Percentiles rank a stretch among this genome's conserved stretches.
Evolutionary conservation across 805 yeast species (phyloP).

Genomic region (Priceomyces carsonii): DNA sequence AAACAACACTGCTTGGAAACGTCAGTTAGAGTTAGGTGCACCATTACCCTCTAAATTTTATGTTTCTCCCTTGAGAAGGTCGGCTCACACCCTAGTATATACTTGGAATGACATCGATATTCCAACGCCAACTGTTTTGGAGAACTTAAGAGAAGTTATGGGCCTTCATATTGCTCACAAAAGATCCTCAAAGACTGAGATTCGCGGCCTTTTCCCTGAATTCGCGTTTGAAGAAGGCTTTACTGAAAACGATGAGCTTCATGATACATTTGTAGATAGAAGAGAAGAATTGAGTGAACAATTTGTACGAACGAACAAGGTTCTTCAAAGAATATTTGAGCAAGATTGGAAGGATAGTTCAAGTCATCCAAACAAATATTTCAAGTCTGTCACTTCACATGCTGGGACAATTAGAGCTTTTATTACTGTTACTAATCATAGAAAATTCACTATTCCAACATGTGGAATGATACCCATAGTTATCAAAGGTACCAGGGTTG

Average conservation of each 20-base stretch:
- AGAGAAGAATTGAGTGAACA: constrained; percentile 49
- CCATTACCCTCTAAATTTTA: constrained; percentile 54
- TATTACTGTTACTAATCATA: constrained; percentile 51
- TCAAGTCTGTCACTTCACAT: constrained; percentile 56
- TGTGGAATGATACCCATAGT: constrained; percentile 62
- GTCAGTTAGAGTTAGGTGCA: constrained; percentile 43
- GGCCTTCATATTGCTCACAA: constrained; percentile 62
- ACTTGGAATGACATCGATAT: constrained; percentile 45
- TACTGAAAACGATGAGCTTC: constrained; percentile 47
- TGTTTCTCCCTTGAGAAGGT: constrained; percentile 61
- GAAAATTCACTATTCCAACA: constrained; percentile 54
- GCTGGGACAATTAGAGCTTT: constrained; percentile 59
- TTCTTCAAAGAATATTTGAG: constrained; percentile 37
- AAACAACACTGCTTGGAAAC: constrained; percentile 41
- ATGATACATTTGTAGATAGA: constrained; percentile 26
- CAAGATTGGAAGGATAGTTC: constrained; percentile 15
- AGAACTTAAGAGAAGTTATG: constrained; percentile 56
- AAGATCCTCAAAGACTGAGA: constrained; percentile 39
- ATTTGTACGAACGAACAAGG: constrained; percentile 43
- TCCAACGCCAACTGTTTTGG: constrained; percentile 33
- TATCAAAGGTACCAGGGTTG: constrained; percentile 36
- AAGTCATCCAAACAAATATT: constrained; percentile 20
- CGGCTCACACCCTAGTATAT: constrained; percentile 50
- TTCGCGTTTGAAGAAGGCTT: constrained; percentile 45
- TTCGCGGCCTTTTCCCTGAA: constrained; percentile 32